Evolutionary conservation across 2,329 filamentous ascomycete species (phyloP).

Genomic region (Lachnellula hyalina): DNA sequence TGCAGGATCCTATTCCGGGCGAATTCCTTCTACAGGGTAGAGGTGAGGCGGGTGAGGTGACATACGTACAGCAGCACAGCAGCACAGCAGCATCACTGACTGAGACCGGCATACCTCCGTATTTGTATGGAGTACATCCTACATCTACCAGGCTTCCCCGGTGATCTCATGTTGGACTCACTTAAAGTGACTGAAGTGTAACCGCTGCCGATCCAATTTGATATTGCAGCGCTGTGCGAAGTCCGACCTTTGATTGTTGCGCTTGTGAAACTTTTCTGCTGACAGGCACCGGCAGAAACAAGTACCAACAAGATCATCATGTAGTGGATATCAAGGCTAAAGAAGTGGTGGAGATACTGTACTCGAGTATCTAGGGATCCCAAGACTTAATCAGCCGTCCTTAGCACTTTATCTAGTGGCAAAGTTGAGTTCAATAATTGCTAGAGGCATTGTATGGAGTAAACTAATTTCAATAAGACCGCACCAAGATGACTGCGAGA

Average conservation of each 20-base stretch:
- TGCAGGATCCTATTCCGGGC: constrained; percentile 19
- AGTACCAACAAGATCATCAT: not conserved
- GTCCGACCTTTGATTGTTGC: constrained; percentile 1
- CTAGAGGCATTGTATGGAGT: not conserved
- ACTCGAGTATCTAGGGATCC: not conserved
- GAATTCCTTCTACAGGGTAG: constrained; percentile 11
- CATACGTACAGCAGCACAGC: not conserved
- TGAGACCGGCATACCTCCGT: not conserved
- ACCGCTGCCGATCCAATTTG: constrained; percentile 1
- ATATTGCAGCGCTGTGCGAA: constrained; percentile 1
- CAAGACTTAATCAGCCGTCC: not conserved
- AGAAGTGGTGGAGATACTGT: not conserved
- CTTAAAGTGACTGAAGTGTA: not conserved
- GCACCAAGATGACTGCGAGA: not conserved
- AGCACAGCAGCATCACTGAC: not conserved
- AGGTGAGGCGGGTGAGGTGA: not conserved
- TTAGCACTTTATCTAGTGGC: not conserved
- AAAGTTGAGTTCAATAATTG: not conserved
- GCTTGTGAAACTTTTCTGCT: constrained; percentile 11
- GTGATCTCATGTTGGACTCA: constrained; percentile 13
- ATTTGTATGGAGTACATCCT: not conserved
- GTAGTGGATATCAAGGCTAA: not conserved
- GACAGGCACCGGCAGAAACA: not conserved
- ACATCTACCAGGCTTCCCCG: constrained; percentile 6
- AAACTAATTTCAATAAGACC: not conserved